These are phyloP conservation scores for Salvia rosmarinus DNA, from an alignment of 257 asterid species.

Conservation along the genomic window DNA sequence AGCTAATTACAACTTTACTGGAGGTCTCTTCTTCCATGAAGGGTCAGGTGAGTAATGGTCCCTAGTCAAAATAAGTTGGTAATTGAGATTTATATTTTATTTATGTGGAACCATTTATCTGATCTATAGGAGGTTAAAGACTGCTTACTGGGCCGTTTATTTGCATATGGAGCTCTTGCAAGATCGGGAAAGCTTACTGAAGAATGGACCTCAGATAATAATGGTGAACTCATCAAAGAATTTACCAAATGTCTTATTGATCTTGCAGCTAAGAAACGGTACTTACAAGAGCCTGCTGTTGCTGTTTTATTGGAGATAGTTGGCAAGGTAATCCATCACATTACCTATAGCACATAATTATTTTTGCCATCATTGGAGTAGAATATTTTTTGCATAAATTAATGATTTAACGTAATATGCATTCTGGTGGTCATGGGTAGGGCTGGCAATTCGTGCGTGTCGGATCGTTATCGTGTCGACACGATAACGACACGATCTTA, in stretches of 20 bases:
- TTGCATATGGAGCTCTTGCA: conserved; percentile 94
- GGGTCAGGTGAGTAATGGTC: conserved; percentile 80
- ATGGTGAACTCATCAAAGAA: conserved; percentile 63
- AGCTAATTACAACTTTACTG: conserved; percentile 68
- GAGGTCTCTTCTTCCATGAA: conserved; percentile 81
- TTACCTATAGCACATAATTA: conserved; percentile 2
- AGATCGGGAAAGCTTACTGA: conserved; percentile 72
- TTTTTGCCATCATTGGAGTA: conserved; percentile 13
- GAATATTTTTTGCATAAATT: background rate
- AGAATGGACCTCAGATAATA: conserved; percentile 58
- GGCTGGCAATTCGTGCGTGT: no score
- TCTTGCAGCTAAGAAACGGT: conserved; percentile 72
- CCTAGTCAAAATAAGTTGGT: background rate
- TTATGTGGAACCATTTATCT: conserved; percentile 28
- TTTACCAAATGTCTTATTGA: conserved; percentile 62
- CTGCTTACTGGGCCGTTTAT: conserved; percentile 75
- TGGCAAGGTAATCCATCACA: conserved; percentile 59
- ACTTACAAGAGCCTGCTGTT: conserved; percentile 92
- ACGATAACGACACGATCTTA: no score
- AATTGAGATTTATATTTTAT: conserved; percentile 26
- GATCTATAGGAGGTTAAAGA: conserved; percentile 80
- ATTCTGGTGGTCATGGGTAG: background rate
- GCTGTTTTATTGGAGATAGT: conserved; percentile 74
- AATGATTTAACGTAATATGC: background rate
- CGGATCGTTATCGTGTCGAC: no score